These are phyloP conservation scores for Lepidopterella palustris DNA, from an alignment of 495 filamentous ascomycete species.

Conservation along the genomic window DNA sequence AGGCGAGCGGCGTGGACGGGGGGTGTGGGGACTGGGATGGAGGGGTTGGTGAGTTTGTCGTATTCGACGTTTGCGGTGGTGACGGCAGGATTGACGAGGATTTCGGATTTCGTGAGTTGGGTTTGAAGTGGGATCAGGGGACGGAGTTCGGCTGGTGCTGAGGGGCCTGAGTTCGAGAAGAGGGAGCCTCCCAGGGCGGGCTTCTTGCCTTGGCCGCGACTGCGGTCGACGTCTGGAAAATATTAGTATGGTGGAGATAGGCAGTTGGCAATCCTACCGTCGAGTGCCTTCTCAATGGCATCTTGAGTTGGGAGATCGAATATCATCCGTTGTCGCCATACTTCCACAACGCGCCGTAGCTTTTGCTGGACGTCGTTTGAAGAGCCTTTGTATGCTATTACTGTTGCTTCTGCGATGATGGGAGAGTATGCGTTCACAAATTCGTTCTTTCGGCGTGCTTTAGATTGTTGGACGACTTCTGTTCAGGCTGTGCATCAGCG, in stretches of 20 bases:
- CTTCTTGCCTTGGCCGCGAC: conserved; percentile 60
- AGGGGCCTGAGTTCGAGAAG: conserved; percentile 42
- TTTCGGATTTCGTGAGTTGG: conserved; percentile 60
- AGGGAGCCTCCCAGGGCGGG: conserved; percentile 63
- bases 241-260: not conserved
- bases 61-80: conserved; percentile 71
- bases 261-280: conserved; percentile 48
- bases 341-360: conserved; percentile 80
- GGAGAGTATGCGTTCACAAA: conserved; percentile 87
- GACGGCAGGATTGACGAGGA: conserved; percentile 53
- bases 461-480: conserved; percentile 96
- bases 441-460: conserved; percentile 81
- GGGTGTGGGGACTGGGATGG: conserved; percentile 58
- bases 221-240: conserved; percentile 67
- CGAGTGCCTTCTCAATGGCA: conserved; percentile 67
- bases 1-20: conserved; percentile 90
- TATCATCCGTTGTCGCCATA: conserved; percentile 83
- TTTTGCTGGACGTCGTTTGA: conserved; percentile 79
- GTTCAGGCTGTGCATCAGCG: conserved; percentile 10
- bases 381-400: conserved; percentile 79
- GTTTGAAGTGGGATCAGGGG: conserved; percentile 67
- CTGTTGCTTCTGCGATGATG: conserved; percentile 77
- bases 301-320: conserved; percentile 74
- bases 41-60: conserved; percentile 68
- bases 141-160: conserved; percentile 68